These are phyloP conservation scores for Penicillium cinerascens DNA, from an alignment of 495 filamentous ascomycete genomes.

Conservation along the genomic window DNA sequence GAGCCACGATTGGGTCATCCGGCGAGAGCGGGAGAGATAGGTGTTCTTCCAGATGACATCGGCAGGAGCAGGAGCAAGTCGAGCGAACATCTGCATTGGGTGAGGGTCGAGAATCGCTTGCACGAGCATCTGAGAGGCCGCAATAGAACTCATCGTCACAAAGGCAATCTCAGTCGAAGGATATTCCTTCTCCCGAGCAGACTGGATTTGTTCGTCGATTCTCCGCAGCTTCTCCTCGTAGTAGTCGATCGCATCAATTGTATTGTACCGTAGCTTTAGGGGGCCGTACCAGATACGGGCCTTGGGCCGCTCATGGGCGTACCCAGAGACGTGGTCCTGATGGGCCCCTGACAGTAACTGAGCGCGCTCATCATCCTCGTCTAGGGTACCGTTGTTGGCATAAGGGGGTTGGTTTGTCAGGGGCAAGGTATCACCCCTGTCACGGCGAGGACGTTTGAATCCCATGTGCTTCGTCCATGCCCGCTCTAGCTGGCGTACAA, in stretches of 20 bases:
- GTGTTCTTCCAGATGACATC: constrained; percentile 94
- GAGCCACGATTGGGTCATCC: constrained; percentile 73
- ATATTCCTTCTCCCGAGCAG: constrained; percentile 72
- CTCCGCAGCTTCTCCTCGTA: constrained; percentile 82
- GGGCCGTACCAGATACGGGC: constrained; percentile 77
- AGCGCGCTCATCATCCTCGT: constrained; percentile 46
- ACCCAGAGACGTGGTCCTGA: constrained; percentile 34
- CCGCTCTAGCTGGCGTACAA: constrained; percentile 75
- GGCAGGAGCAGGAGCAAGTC: constrained; percentile 78
- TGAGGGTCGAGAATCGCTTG: constrained; percentile 88
- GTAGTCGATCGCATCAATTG: constrained; percentile 88
- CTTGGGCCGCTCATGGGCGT: constrained; percentile 57
- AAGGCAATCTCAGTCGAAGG: constrained; percentile 79
- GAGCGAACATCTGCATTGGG: constrained; percentile 79
- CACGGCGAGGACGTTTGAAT: constrained; percentile 44
- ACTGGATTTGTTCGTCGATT: constrained; percentile 72
- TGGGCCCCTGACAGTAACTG: constrained; percentile 51
- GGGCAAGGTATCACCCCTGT: constrained; percentile 46
- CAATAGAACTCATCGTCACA: constrained; percentile 93
- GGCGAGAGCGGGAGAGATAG: constrained; percentile 70
- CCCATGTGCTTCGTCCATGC: constrained; percentile 74
- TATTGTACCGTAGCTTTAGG: constrained; percentile 65
- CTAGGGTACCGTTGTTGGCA: constrained; percentile 26
- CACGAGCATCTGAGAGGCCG: constrained; percentile 89
- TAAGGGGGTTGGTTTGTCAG: constrained; percentile 47